A percentile compares a stretch with the other conserved stretches of the same genome.
These are phyloP conservation scores for Blastocladiella britannica DNA, from an alignment of 192 early-diverging fungal genomes.

Conservation along the genomic window DNA sequence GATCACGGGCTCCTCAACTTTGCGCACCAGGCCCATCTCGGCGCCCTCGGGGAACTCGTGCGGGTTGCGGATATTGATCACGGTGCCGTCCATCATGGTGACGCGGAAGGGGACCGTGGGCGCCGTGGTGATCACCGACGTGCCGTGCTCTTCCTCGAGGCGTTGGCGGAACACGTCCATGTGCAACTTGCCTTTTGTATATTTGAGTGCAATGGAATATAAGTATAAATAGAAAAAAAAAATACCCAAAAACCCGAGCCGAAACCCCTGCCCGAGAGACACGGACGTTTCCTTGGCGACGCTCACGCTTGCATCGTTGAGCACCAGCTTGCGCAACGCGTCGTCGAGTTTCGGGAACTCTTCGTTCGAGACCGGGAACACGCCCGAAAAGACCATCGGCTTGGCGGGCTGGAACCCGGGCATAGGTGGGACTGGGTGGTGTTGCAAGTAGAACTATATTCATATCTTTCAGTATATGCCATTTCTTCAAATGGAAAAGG, in stretches of 20 bases:
- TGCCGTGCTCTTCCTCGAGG: constrained; percentile 79
- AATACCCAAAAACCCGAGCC: constrained; percentile 73
- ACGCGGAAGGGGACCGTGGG: constrained; percentile 83
- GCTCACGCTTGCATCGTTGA: constrained; percentile 86
- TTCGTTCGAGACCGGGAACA: constrained; percentile 74
- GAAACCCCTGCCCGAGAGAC: constrained; percentile 83
- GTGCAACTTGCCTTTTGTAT: constrained; percentile 61
- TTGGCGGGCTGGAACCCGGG: constrained; percentile 89
- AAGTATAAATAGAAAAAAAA: no score
- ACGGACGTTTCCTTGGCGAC: constrained; percentile 54
- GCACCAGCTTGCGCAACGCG: constrained; percentile 71
- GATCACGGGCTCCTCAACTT: constrained; percentile 78
- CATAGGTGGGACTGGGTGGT: constrained; percentile 42
- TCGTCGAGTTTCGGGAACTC: constrained; percentile 78
- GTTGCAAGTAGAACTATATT: constrained; percentile 56
- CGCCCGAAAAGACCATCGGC: constrained; percentile 84
- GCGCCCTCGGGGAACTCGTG: constrained; percentile 70
- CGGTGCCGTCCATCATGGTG: constrained; percentile 18
- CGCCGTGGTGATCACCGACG: constrained; percentile 71
- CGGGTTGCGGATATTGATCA: constrained; percentile 52
- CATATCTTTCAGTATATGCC: no score
- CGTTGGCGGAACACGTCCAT: constrained; percentile 97
- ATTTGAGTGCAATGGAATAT: no score
- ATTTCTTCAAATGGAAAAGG: no score
- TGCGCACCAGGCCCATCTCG: constrained; percentile 33